phyloP scores from a whole-genome alignment of 805 yeast genomes.

The Wickerhamomyces alni region DNA sequence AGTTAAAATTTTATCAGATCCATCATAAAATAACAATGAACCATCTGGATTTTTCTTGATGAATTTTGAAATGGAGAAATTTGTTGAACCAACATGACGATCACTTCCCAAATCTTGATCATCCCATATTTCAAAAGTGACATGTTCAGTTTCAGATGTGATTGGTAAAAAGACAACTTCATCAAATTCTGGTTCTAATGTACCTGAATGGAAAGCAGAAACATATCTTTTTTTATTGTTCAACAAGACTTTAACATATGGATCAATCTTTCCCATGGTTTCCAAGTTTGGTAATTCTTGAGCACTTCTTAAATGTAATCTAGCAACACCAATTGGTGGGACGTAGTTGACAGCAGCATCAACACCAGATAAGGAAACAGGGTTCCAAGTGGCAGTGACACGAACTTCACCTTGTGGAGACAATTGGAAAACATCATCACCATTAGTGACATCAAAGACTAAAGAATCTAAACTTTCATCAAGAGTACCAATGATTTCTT shows the following conservation, averaged over 20 bases:
- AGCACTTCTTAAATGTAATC: conserved; percentile 53
- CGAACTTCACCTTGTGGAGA: conserved; percentile 50
- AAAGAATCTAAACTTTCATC: conserved; percentile 39
- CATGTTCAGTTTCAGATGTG: conserved; percentile 50
- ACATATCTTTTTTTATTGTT: conserved; percentile 53
- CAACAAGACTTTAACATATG: conserved; percentile 55
- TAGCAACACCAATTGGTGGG: conserved; percentile 63
- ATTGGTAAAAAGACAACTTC: conserved; percentile 57
- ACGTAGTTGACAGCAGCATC: conserved; percentile 37
- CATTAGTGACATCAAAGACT: conserved; percentile 38
- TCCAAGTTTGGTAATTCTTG: conserved; percentile 50
- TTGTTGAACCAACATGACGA: conserved; percentile 55
- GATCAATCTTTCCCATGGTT: conserved; percentile 69
- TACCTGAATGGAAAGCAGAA: conserved; percentile 48
- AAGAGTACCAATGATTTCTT: conserved; percentile 47
- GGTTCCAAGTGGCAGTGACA: conserved; percentile 63
- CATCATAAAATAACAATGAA: conserved; percentile 43
- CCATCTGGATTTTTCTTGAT: conserved; percentile 44
- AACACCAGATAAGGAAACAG: conserved; percentile 49
- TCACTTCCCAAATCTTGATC: conserved; percentile 59
- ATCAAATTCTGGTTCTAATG: conserved; percentile 53
- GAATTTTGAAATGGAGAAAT: conserved; percentile 42
- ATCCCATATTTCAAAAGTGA: conserved; percentile 57
- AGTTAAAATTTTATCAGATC: conserved; percentile 37
- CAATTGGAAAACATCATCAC: conserved; percentile 44